phyloP scores from a whole-genome alignment of 2,329 filamentous ascomycete genomes.

The Neonectria sp. region DNA sequence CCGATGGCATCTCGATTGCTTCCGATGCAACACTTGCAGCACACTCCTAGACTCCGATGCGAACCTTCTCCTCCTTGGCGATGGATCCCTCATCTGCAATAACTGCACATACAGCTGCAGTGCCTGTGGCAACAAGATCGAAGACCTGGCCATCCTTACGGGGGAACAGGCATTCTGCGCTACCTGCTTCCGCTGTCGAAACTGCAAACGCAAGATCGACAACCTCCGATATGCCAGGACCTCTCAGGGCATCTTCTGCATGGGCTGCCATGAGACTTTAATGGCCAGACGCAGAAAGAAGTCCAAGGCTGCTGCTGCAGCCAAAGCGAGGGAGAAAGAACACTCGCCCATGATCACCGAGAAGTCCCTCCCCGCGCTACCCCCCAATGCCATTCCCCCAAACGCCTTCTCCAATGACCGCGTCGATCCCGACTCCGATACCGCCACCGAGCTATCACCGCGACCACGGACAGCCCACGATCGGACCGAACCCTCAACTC shows the following conservation, averaged over 20 bases:
- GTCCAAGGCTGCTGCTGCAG: slow-evolving; percentile 75
- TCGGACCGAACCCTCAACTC: slow-evolving; percentile 69
- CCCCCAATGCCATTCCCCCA: slow-evolving; percentile 78
- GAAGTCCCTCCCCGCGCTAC: slow-evolving; percentile 93
- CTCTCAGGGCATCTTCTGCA: slow-evolving; percentile 98
- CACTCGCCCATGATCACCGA: slow-evolving; percentile 81
- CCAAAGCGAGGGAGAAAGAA: slow-evolving; percentile 75
- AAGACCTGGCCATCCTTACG: slow-evolving; percentile 96
- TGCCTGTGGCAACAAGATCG: slow-evolving; percentile 97
- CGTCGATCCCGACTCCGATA: slow-evolving; percentile 74
- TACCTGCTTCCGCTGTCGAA: slow-evolving; percentile 96
- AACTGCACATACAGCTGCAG: slow-evolving; percentile 99
- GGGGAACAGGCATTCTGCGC: slow-evolving; percentile 98
- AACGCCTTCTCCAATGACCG: slow-evolving; percentile 74
- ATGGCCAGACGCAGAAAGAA: slow-evolving; percentile 95
- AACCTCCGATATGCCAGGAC: slow-evolving; percentile 98
- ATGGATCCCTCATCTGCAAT: slow-evolving; percentile 98
- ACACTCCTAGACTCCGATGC: slow-evolving; percentile 98
- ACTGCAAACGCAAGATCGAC: slow-evolving; percentile 99
- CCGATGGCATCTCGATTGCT: slow-evolving; percentile 99
- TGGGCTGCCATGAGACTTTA: slow-evolving; percentile 97
- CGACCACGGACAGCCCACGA: slow-evolving; percentile 68
- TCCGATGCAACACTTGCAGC: slow-evolving; percentile 95
- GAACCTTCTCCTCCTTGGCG: slow-evolving; percentile 95
- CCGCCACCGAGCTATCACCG: slow-evolving; percentile 79